Evolutionary conservation across 306 rosid genomes (phyloP).

Genomic region (Spatholobus suberectus): DNA sequence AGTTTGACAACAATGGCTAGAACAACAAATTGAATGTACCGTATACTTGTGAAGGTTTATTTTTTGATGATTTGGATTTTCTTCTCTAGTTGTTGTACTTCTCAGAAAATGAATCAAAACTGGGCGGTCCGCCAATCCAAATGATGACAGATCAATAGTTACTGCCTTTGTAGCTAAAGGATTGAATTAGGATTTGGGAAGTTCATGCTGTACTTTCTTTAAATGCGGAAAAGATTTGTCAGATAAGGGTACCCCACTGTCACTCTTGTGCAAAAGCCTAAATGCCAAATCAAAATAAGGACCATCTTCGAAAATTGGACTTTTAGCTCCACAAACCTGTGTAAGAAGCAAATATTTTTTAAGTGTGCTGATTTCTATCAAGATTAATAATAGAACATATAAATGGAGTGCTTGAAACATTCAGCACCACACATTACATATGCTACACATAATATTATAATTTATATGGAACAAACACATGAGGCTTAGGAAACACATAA

Average conservation of each 20-base stretch:
- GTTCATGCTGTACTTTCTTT: conserved; percentile 55
- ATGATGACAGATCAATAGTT: conserved; percentile 92
- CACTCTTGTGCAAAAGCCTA: conserved; percentile 91
- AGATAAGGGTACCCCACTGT: conserved; percentile 91
- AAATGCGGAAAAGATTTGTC: conserved; percentile 63
- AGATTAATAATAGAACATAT: conserved; percentile 14
- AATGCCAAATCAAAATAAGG: conserved; percentile 96
- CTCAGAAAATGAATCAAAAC: conserved; percentile 81
- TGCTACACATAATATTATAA: conserved; percentile 2
- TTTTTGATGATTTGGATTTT: conserved; percentile 77
- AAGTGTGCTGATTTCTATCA: conserved; percentile 30
- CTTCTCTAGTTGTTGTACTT: conserved; percentile 82
- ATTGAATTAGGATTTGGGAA: conserved; percentile 71
- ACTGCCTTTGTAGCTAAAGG: conserved; percentile 99
- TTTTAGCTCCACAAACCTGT: conserved; percentile 81
- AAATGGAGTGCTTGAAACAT: conserved; percentile 4
- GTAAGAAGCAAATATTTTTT: conserved; percentile 25
- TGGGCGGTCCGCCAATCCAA: conserved; percentile 89
- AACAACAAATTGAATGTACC: conserved; percentile 20
- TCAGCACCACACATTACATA: neutral
- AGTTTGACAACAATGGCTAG: too few species aligned
- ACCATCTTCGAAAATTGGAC: conserved; percentile 98
- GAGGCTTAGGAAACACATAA: neutral
- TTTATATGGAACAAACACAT: neutral
- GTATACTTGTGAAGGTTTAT: conserved; percentile 76